Percentiles rank a stretch among this genome's conserved stretches.
These are phyloP conservation scores for Nitzschia palea DNA, from an alignment of 108 stramenopile species.

Conservation along the genomic window DNA sequence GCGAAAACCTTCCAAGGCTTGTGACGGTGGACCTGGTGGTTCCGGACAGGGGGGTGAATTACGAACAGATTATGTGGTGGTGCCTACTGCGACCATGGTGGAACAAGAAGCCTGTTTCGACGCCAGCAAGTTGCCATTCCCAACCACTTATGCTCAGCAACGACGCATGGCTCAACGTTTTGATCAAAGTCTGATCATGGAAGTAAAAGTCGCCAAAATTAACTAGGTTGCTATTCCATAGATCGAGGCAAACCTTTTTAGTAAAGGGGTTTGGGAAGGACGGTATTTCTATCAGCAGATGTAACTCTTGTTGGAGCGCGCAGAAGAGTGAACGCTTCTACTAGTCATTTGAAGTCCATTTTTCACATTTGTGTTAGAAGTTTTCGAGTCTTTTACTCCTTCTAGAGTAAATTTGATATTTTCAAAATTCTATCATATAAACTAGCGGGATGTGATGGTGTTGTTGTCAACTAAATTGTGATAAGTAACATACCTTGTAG, in stretches of 20 bases:
- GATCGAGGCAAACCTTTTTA: background rate
- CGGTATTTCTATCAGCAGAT: no score
- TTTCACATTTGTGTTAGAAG: no score
- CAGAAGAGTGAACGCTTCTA: no score
- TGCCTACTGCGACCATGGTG: constrained; percentile 89
- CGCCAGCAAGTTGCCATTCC: constrained; percentile 75
- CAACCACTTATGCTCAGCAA: constrained; percentile 74
- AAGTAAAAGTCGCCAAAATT: constrained; percentile 63
- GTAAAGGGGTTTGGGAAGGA: no score
- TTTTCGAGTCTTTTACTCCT: no score
- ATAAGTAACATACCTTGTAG: no score
- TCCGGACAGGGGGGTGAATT: constrained; percentile 74
- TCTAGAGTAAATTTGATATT: no score
- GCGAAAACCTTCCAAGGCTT: constrained; percentile 60
- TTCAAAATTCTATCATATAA: no score
- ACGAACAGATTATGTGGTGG: constrained; percentile 63
- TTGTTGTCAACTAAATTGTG: no score
- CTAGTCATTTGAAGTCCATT: no score
- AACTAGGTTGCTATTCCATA: background rate
- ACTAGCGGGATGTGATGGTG: no score
- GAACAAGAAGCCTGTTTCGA: constrained; percentile 85
- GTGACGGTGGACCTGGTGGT: constrained; percentile 89
- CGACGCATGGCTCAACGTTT: constrained; percentile 89
- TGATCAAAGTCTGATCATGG: constrained; percentile 87
- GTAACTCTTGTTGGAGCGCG: no score